Evolutionary conservation across 169 alveolate genomes (phyloP).

Genomic region (Plasmodium gallinaceum): DNA sequence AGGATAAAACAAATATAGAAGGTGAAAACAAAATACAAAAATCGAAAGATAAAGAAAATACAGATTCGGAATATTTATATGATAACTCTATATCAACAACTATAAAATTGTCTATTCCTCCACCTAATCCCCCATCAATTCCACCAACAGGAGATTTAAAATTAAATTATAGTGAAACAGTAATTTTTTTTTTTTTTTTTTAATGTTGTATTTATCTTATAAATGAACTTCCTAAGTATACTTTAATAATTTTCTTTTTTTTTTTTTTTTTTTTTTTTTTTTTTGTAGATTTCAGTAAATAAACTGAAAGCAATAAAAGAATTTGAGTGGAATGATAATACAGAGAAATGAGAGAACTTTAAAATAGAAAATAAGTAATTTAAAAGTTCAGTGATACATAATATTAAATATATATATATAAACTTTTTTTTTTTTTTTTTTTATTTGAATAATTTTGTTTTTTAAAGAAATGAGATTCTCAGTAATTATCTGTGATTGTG

Average conservation of each 20-base stretch:
- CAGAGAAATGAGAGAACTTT: background rate
- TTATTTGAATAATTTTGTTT: background rate
- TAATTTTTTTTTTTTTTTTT: background rate
- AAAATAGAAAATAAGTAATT: background rate
- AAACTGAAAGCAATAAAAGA: background rate
- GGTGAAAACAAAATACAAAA: too few relatives aligned
- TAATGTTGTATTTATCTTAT: background rate
- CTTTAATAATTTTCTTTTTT: background rate
- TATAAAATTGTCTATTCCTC: too few relatives aligned
- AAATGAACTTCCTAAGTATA: background rate
- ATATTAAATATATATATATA: too few relatives aligned
- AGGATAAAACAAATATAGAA: too few relatives aligned
- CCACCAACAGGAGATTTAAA: background rate
- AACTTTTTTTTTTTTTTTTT: too few relatives aligned
- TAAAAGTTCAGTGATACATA: background rate
- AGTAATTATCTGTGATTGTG: background rate
- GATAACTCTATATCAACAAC: too few relatives aligned
- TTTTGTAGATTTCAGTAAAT: conserved; percentile 7
- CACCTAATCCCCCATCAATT: too few relatives aligned
- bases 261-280: conserved; percentile 14
- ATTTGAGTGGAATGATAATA: background rate
- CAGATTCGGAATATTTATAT: too few relatives aligned
- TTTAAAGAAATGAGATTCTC: background rate
- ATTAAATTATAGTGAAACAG: background rate
- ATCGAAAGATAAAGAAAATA: too few relatives aligned